phyloP scores from a whole-genome alignment of 495 filamentous ascomycete species.

The Neurospora discreta region DNA sequence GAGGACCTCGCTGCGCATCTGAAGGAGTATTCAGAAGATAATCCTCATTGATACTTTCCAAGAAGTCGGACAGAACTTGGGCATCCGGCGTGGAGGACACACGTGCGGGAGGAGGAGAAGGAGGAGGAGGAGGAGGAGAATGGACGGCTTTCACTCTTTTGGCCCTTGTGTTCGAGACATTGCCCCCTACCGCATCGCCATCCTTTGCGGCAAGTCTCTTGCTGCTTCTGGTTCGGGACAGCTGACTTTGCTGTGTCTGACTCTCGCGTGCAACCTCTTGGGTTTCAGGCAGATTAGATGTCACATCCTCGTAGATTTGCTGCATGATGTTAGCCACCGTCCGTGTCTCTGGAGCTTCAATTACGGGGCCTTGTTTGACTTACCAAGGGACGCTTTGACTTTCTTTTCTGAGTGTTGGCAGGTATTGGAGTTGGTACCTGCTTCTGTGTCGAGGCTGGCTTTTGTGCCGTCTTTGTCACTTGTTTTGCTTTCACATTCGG shows the following conservation, averaged over 20 bases:
- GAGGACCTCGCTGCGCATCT: neutral
- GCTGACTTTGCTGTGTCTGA: neutral
- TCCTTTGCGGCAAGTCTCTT: neutral
- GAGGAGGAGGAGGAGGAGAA: no score
- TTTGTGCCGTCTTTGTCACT: neutral
- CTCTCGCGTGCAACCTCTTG: constrained; percentile 12
- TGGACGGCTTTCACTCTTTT: neutral
- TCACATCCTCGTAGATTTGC: constrained; percentile 10
- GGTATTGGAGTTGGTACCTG: neutral
- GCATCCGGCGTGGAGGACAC: neutral
- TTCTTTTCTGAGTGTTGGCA: constrained; percentile 4
- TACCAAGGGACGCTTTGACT: constrained; percentile 13
- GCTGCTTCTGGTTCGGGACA: neutral
- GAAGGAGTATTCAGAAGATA: neutral
- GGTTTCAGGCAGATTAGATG: constrained; percentile 10
- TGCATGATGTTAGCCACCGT: neutral
- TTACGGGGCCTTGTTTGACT: neutral
- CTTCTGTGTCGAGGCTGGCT: neutral
- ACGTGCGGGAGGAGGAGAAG: neutral
- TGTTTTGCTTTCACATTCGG: neutral
- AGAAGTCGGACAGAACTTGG: neutral
- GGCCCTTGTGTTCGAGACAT: neutral
- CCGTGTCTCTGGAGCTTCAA: neutral
- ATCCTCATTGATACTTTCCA: neutral
- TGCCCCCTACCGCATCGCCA: neutral